Evolutionary conservation across 768 basidiomycete genomes (phyloP).

Genomic region (Pleurotus sapidus): DNA sequence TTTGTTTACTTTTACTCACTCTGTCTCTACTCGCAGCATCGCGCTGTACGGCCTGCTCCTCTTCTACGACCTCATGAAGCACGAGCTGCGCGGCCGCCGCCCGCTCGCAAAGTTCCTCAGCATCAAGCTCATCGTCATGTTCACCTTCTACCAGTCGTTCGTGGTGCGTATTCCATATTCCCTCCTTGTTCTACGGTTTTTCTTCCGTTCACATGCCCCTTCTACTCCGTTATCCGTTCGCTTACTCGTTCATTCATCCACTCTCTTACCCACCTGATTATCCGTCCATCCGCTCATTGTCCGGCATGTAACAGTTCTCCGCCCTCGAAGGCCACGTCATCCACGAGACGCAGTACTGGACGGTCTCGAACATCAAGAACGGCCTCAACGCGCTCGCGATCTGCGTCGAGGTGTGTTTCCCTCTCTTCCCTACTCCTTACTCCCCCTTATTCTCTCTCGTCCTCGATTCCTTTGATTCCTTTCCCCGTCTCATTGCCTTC

Average conservation of each 20-base stretch:
- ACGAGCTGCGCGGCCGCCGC: conserved; percentile 69
- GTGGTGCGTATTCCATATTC: no score
- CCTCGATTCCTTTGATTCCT: no score
- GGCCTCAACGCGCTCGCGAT: conserved; percentile 81
- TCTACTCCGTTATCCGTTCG: no score
- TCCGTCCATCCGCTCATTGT: no score
- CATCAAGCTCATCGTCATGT: conserved; percentile 86
- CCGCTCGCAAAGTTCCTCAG: conserved; percentile 84
- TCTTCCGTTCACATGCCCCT: no score
- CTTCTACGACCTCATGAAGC: conserved; percentile 79
- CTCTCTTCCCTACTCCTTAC: no score
- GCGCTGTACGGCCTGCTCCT: conserved; percentile 84
- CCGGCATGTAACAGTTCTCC: conserved; percentile 58
- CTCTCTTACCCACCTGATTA: no score
- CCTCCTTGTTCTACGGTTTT: no score
- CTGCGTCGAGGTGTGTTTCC: conserved; percentile 70
- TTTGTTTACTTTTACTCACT: background rate
- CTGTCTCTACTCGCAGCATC: conserved; percentile 43
- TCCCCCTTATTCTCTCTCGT: no score
- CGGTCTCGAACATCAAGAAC: conserved; percentile 76
- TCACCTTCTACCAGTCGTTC: conserved; percentile 86
- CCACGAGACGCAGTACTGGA: conserved; percentile 77
- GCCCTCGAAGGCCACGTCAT: conserved; percentile 70
- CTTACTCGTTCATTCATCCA: no score
- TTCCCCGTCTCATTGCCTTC: no score